Evolutionary conservation across 352 stramenopile species (phyloP), one percentile per base, ranked within the genome.

Genomic region (Phytophthora litchii): DNA sequence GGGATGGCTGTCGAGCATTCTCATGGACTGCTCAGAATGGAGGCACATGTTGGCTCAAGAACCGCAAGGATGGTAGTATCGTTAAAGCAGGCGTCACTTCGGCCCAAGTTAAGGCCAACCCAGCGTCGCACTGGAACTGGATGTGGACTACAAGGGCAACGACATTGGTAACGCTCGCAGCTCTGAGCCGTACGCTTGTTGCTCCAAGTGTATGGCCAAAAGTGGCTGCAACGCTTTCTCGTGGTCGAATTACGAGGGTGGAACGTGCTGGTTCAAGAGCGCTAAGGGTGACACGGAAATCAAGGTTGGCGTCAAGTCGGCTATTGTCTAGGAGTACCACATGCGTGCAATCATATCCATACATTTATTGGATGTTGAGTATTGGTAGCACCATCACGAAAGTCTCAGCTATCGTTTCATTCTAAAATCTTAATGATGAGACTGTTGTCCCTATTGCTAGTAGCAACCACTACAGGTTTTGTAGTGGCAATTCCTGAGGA

Each of bases 221-320:
- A 49, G 37, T 4, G 55, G 55, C 20, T 64, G 55, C 29, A 45
- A 58, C 4, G 46, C 55, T 23, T 86, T 74, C 51, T 64, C 76
- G 20, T 88, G 72, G 71, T 74, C 36, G 16, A 72, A 72, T 41
- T 62, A 55, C 60, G 60, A 71, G 27, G 60, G 59, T n/a, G 74
- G 79, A 20, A 80, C 70, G 10, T 88, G 76, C 69, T 88, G 66
- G 57, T 63, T 88, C 44, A 88, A 88, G 66, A 85, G 62, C 27
- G 43, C 20, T 34, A 75, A 78, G 40, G 60, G 68, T 10, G 12
- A 51, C 9, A 55, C 55, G 1, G 27, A 31, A 17, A 9, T 25
- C 6, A 44, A 44, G 4, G 4, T 32, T 10, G 60, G 40, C 1
- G 46, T 58, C 14, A 63, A 59, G 25, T 68, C 60, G 23, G 53